These are phyloP conservation scores for Globisporangium cystogenes DNA, from an alignment of 352 stramenopile species.

Conservation along the genomic window DNA sequence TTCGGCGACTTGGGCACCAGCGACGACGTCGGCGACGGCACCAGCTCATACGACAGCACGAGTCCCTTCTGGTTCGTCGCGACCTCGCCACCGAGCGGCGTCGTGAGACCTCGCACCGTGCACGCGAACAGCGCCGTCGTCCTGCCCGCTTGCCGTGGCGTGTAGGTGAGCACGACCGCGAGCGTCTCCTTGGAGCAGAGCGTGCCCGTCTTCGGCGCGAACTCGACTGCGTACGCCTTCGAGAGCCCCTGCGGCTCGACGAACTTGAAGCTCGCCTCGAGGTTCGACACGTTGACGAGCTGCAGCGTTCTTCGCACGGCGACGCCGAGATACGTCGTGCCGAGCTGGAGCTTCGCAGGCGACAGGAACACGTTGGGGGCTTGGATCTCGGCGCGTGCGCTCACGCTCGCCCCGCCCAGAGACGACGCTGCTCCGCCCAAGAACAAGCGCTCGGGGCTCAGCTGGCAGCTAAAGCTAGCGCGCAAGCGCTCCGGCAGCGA, in stretches of 20 bases:
- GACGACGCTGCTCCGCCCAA: neutral
- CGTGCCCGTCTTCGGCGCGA: slow-evolving; percentile 35
- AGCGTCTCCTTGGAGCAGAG: slow-evolving; percentile 66
- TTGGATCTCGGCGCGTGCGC: slow-evolving; percentile 70
- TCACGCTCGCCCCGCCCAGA: slow-evolving; percentile 18
- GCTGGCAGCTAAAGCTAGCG: slow-evolving; percentile 35
- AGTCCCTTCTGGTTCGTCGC: slow-evolving; percentile 67
- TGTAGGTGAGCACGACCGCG: slow-evolving; percentile 45
- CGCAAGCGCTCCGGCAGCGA: slow-evolving; percentile 61
- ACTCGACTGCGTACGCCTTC: slow-evolving; percentile 38
- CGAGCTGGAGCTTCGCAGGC: slow-evolving; percentile 35
- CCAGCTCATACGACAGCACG: slow-evolving; percentile 70
- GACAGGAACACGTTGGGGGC: slow-evolving; percentile 69
- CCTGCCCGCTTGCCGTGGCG: slow-evolving; percentile 37
- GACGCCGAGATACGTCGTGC: slow-evolving; percentile 66
- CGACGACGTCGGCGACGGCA: slow-evolving; percentile 1
- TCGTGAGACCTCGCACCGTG: slow-evolving; percentile 45
- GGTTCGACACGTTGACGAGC: slow-evolving; percentile 79
- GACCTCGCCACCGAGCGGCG: slow-evolving; percentile 60
- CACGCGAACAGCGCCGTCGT: slow-evolving; percentile 59
- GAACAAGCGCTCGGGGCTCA: slow-evolving; percentile 24
- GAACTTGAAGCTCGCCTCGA: slow-evolving; percentile 73
- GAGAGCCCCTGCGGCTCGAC: slow-evolving; percentile 51
- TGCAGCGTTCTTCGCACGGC: slow-evolving; percentile 33
- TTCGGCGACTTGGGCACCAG: slow-evolving; percentile 28